A percentile compares a stretch with the other conserved stretches of the same genome.
These are phyloP conservation scores for Aspergillus ibericus DNA, from an alignment of 2,329 filamentous ascomycete species.

Conservation along the genomic window DNA sequence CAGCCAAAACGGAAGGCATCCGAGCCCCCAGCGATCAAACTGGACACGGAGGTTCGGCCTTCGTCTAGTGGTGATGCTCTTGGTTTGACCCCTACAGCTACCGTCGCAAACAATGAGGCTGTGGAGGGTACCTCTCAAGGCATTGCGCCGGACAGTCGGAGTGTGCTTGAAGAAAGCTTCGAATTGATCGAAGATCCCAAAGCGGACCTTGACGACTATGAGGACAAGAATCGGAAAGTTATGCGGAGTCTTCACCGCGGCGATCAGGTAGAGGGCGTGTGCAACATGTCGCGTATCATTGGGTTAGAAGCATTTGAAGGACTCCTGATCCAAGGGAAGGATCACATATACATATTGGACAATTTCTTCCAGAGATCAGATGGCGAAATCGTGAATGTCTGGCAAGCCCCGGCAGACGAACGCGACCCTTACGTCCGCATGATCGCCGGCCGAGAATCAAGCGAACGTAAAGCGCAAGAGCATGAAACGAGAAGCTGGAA, in stretches of 20 bases:
- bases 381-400: constrained; percentile 94
- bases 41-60: constrained; percentile 47
- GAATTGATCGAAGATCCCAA: constrained; percentile 94
- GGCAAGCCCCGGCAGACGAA: constrained; percentile 88
- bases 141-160: constrained; percentile 38
- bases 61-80: constrained; percentile 46
- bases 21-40: constrained; percentile 48
- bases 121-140: constrained; percentile 31
- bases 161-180: constrained; percentile 79
- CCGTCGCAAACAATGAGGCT: constrained; percentile 32
- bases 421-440: constrained; percentile 94
- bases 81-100: constrained; percentile 37
- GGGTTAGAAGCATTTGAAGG: constrained; percentile 93
- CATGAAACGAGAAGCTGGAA: constrained; percentile 88
- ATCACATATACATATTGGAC: constrained; percentile 90
- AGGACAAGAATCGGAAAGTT: constrained; percentile 97
- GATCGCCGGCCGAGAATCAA: constrained; percentile 74
- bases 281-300: constrained; percentile 91
- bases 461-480: constrained; percentile 61
- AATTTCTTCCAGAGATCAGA: constrained; percentile 94
- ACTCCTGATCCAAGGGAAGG: constrained; percentile 87
- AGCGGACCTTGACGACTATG: constrained; percentile 79
- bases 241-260: constrained; percentile 90
- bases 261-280: constrained; percentile 89
- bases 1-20: constrained; percentile 79